Percentiles rank a stretch among this genome's conserved stretches.
These are phyloP conservation scores for Boletus speciosus DNA, from an alignment of 768 basidiomycete species.

Conservation along the genomic window DNA sequence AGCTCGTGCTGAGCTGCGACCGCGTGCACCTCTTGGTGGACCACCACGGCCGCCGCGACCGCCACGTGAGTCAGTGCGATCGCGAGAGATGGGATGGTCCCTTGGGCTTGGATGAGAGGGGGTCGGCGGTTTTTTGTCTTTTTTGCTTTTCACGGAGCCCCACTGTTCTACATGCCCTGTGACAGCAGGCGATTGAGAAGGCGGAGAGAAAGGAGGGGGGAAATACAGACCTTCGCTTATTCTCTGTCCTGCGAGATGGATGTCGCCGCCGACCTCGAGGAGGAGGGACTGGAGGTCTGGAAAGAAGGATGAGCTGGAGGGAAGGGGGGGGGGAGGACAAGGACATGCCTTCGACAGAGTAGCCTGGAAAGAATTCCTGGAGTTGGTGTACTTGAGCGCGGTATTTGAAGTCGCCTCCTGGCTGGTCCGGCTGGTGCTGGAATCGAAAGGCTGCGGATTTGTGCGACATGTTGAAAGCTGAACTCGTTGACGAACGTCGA, in stretches of 20 bases:
- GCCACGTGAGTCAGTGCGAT: slow-evolving; percentile 48
- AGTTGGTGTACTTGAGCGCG: slow-evolving; percentile 56
- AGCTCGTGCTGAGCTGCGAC: slow-evolving; percentile 41
- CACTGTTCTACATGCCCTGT: slow-evolving; percentile 75
- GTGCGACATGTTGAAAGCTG: slow-evolving; percentile 26
- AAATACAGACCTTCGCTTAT: slow-evolving; percentile 63
- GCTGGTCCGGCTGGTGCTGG: slow-evolving; percentile 14
- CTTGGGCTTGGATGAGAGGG: slow-evolving; percentile 44
- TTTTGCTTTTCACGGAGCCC: slow-evolving; percentile 83
- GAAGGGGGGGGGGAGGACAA: slow-evolving; percentile 16
- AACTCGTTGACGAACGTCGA: not conserved
- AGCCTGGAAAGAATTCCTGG: slow-evolving; percentile 67
- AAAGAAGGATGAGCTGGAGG: slow-evolving; percentile 19
- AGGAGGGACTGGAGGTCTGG: slow-evolving; percentile 68
- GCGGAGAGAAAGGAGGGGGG: not conserved
- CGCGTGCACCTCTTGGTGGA: slow-evolving; percentile 46
- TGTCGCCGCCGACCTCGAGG: slow-evolving; percentile 64
- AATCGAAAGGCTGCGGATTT: slow-evolving; percentile 28
- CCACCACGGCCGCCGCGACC: slow-evolving; percentile 57
- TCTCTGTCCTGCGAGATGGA: slow-evolving; percentile 63
- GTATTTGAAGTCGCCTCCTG: slow-evolving; percentile 38
- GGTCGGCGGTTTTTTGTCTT: slow-evolving; percentile 68
- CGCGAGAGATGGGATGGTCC: slow-evolving; percentile 34
- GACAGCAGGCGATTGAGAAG: slow-evolving; percentile 11
- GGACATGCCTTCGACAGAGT: slow-evolving; percentile 62